phyloP scores from a whole-genome alignment of 192 early-diverging fungal genomes.

The Coemansia sp. region DNA sequence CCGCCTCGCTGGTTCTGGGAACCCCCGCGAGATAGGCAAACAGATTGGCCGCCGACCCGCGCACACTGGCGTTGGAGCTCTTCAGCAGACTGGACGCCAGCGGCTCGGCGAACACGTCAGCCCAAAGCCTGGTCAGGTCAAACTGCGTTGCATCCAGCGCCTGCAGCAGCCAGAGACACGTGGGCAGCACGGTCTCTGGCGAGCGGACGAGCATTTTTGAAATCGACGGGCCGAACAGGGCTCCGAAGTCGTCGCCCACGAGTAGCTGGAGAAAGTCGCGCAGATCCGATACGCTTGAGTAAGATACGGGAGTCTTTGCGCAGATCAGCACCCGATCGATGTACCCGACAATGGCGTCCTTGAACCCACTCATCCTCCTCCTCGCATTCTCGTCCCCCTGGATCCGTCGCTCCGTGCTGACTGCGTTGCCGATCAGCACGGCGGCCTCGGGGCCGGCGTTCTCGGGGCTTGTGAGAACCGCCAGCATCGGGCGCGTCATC shows the following conservation, averaged over 20 bases:
- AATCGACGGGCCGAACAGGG: constrained; percentile 63
- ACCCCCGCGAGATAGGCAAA: constrained; percentile 29
- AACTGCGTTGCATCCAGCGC: constrained; percentile 54
- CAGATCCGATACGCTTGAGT: constrained; percentile 45
- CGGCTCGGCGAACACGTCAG: constrained; percentile 61
- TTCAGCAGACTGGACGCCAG: constrained; percentile 37
- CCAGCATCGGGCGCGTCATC: constrained; percentile 48
- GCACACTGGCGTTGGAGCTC: constrained; percentile 35
- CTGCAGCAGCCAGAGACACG: constrained; percentile 62
- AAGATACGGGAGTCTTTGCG: constrained; percentile 24
- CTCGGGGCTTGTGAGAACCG: constrained; percentile 45
- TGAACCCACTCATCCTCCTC: constrained; percentile 39
- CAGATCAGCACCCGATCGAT: constrained; percentile 26
- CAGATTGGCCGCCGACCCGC: constrained; percentile 25
- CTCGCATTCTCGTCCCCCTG: constrained; percentile 25
- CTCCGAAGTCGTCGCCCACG: constrained; percentile 59
- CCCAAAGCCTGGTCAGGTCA: constrained; percentile 61
- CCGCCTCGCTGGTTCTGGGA: constrained; percentile 26
- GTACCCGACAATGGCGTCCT: constrained; percentile 35
- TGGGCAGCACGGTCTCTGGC: constrained; percentile 76
- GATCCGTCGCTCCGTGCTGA: constrained; percentile 60
- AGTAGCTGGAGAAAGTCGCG: constrained; percentile 61
- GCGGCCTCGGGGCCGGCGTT: constrained; percentile 49
- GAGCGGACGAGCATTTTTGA: constrained; percentile 81
- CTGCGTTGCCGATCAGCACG: constrained; percentile 64